Conservation (phyloP, 176 grass and related monocot species). For the Leersia perrieri region DNA sequence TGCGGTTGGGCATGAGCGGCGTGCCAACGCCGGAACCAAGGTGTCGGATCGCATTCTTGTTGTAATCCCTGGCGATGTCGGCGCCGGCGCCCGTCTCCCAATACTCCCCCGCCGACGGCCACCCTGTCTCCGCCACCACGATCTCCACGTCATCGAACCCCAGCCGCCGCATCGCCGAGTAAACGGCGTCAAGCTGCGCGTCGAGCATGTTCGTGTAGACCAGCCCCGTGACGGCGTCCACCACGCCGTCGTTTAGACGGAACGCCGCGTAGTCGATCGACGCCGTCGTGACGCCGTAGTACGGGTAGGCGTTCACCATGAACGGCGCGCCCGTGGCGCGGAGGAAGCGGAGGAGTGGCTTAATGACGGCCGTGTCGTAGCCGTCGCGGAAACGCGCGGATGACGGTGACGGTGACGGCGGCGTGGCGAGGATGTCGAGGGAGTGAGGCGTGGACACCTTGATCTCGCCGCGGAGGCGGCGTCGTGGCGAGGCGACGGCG, state of each 20-base stretch:
- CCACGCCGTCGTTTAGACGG: constrained; percentile 45
- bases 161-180: constrained; percentile 53
- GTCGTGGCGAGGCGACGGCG: constrained; percentile 19
- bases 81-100: constrained; percentile 49
- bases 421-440: constrained; percentile 55
- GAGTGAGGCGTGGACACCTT: constrained; percentile 73
- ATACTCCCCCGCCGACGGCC: constrained; percentile 66
- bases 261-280: constrained; percentile 74
- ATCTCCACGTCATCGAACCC: constrained; percentile 61
- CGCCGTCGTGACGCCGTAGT: constrained; percentile 56
- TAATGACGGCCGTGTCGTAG: constrained; percentile 42
- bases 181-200: constrained; percentile 81
- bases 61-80: constrained; percentile 60
- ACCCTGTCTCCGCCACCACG: constrained; percentile 71
- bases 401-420: constrained; percentile 49
- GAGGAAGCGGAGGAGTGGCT: constrained; percentile 68
- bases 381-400: constrained; percentile 51
- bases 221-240: constrained; percentile 48
- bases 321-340: constrained; percentile 59
- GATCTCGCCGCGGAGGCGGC: constrained; percentile 3
- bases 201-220: constrained; percentile 80
- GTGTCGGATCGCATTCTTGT: constrained; percentile 73
- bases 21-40: constrained; percentile 69
- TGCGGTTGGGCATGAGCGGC: constrained; percentile 75
- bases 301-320: constrained; percentile 93